A percentile compares a stretch with the other conserved stretches of the same genome.
phyloP scores from a whole-genome alignment of 257 asterid species.

The Fraxinus americana region DNA sequence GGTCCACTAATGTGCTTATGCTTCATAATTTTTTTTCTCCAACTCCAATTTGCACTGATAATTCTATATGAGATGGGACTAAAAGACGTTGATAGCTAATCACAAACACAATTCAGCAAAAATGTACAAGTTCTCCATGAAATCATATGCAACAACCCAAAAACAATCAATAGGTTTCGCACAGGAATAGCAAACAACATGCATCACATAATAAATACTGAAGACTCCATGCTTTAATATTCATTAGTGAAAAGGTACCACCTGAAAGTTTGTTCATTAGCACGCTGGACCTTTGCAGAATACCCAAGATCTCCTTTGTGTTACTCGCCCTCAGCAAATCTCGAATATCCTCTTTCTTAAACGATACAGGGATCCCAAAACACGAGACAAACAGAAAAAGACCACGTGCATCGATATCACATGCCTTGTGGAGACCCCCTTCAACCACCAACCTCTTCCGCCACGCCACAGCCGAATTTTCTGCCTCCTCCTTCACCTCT shows the following conservation, averaged over 20 bases:
- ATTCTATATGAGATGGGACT: conserved; percentile 3
- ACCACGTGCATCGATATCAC: conserved; percentile 76
- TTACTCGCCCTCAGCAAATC: conserved; percentile 61
- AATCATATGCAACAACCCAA: background rate
- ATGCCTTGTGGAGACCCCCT: conserved; percentile 66
- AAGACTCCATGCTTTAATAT: conserved; percentile 12
- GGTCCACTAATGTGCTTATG: background rate
- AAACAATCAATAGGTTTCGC: conserved; percentile 1
- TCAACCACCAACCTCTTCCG: conserved; percentile 68
- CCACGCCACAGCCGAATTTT: conserved; percentile 64
- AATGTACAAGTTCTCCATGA: conserved; percentile 4
- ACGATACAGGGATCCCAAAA: conserved; percentile 59
- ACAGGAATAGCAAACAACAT: background rate
- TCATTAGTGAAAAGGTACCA: conserved; percentile 31
- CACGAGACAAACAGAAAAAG: conserved; percentile 70
- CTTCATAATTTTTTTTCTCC: background rate
- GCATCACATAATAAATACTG: background rate
- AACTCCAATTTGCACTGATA: conserved; percentile 12
- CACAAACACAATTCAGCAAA: conserved; percentile 2
- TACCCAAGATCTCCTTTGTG: conserved; percentile 57
- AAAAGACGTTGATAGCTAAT: conserved; percentile 1
- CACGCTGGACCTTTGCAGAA: conserved; percentile 52
- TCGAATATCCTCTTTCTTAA: conserved; percentile 58
- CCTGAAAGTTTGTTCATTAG: conserved; percentile 68
- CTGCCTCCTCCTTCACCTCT: conserved; percentile 59